These are phyloP conservation scores for Cytospora leucostoma DNA, from an alignment of 2,329 filamentous ascomycete species.

Conservation along the genomic window DNA sequence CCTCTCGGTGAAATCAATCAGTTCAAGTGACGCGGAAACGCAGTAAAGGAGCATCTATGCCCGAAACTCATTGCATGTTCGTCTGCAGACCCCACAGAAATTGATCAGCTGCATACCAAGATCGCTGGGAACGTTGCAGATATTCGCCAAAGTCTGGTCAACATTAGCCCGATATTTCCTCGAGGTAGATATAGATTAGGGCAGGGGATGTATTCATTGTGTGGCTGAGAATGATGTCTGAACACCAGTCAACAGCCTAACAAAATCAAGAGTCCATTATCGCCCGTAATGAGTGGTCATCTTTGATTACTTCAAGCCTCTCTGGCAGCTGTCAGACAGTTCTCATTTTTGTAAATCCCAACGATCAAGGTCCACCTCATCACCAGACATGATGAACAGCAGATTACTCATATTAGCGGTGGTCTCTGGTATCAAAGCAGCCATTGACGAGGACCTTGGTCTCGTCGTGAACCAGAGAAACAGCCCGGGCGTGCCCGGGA, in stretches of 20 bases:
- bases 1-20: no score
- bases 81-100: not conserved
- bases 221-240: not conserved
- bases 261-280: not conserved
- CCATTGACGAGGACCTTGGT: not conserved
- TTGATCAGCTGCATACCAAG: not conserved
- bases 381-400: not conserved
- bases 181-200: not conserved
- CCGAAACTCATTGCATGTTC: not conserved
- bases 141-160: not conserved
- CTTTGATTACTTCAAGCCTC: not conserved
- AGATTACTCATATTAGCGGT: not conserved
- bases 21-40: not conserved
- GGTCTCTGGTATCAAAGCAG: not conserved
- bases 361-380: not conserved
- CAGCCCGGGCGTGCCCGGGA: constrained; percentile 19
- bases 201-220: not conserved
- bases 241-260: not conserved
- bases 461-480: constrained; percentile 27
- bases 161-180: not conserved
- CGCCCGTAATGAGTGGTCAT: not conserved
- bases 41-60: not conserved
- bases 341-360: not conserved
- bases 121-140: not conserved
- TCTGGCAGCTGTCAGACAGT: not conserved